Conservation (phyloP, 2,329 filamentous ascomycete genomes). For the Fusarium graminum region DNA sequence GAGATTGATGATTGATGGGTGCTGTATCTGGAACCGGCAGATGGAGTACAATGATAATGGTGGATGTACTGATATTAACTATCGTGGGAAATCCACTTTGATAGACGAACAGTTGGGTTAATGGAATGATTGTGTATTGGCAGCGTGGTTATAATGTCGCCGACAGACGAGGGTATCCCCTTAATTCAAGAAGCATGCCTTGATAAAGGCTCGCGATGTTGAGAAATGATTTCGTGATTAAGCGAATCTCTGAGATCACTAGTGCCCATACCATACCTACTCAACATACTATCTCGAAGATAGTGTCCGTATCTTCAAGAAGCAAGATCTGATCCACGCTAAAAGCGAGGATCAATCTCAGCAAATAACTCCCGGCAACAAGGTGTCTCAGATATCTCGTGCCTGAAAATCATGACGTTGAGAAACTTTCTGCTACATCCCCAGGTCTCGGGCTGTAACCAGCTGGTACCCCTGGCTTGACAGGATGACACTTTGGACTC, state of each 20-base stretch:
- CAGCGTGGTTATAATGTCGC: background rate
- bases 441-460: slow-evolving; percentile 33
- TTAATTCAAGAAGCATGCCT: background rate
- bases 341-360: background rate
- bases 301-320: background rate
- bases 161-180: background rate
- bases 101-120: background rate
- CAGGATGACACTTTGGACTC: slow-evolving; percentile 1
- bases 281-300: background rate
- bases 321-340: background rate
- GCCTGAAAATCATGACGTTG: slow-evolving; percentile 36
- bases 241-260: background rate
- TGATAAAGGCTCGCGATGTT: background rate
- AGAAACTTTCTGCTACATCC: slow-evolving; percentile 36
- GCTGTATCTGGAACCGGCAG: background rate
- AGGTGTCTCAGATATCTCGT: slow-evolving; percentile 30
- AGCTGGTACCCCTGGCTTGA: slow-evolving; percentile 37
- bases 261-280: no score
- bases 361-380: slow-evolving; percentile 10
- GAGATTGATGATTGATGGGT: slow-evolving; percentile 2
- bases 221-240: background rate
- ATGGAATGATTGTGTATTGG: background rate
- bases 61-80: background rate
- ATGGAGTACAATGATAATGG: slow-evolving; percentile 1
- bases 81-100: background rate